These are phyloP conservation scores for Litsea cubeba DNA, from an alignment of 164 flowering plant species.

Conservation along the genomic window DNA sequence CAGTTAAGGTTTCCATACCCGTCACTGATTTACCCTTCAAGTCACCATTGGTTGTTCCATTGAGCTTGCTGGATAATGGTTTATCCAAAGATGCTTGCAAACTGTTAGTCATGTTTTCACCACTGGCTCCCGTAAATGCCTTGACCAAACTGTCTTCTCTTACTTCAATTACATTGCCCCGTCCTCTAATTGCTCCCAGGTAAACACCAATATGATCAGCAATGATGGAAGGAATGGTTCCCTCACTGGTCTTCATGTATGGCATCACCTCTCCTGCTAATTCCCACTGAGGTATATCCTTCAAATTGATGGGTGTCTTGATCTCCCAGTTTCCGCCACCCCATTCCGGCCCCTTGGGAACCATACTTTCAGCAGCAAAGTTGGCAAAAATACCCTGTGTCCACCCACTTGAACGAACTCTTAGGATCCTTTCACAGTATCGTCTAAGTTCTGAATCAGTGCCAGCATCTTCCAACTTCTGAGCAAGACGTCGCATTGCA, in stretches of 20 bases:
- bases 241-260: constrained; percentile 96
- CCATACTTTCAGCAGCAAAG: constrained; percentile 99
- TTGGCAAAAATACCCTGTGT: constrained; percentile 99
- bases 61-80: constrained; percentile 32
- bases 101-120: constrained; percentile 45
- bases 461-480: constrained; percentile 85
- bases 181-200: constrained; percentile 86
- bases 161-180: constrained; percentile 90
- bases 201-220: constrained; percentile 94
- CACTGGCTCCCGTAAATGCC: constrained; percentile 44
- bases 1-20: constrained; percentile 59
- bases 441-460: constrained; percentile 86
- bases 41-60: constrained; percentile 28
- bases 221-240: constrained; percentile 80
- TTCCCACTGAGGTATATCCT: constrained; percentile 92
- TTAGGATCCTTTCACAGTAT: constrained; percentile 88
- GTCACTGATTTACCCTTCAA: constrained; percentile 39
- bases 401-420: constrained; percentile 99
- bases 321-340: constrained; percentile 99
- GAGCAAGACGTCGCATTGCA: constrained; percentile 98
- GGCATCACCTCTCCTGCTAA: constrained; percentile 96
- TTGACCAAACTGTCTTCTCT: constrained; percentile 87
- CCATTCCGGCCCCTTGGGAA: constrained; percentile 99
- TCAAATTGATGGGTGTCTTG: constrained; percentile 71
- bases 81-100: constrained; percentile 30